These are phyloP conservation scores for Setaria viridis DNA, from an alignment of 202 grass and related monocot species.

Conservation along the genomic window DNA sequence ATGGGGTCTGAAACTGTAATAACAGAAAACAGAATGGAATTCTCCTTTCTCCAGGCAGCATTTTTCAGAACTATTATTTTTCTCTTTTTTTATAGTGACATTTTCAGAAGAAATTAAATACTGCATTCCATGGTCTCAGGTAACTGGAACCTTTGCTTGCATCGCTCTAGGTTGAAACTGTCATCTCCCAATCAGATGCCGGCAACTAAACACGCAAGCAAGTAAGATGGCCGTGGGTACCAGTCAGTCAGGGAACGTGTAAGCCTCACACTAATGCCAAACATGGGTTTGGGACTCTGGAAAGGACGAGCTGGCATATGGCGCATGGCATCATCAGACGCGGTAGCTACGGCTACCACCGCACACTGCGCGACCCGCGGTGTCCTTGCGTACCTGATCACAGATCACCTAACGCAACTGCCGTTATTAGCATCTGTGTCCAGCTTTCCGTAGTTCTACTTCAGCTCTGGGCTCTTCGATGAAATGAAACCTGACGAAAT, in stretches of 20 bases:
- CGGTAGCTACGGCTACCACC: neutral
- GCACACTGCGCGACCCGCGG: neutral
- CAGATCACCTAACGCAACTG: neutral
- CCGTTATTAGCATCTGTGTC: neutral
- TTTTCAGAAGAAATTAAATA: neutral
- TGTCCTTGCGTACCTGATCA: too few relatives aligned
- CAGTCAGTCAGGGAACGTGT: neutral
- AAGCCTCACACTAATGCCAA: neutral
- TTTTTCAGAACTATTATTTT: neutral
- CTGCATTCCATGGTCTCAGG: neutral
- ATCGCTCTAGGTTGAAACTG: neutral
- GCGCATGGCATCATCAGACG: neutral
- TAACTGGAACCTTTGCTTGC: conserved; percentile 14
- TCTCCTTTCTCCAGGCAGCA: neutral
- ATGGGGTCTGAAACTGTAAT: conserved; percentile 2
- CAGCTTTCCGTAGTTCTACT: neutral
- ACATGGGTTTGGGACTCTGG: neutral
- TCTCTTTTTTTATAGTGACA: neutral
- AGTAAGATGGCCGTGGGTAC: neutral
- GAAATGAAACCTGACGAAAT: neutral
- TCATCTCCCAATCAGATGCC: neutral
- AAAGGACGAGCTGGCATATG: neutral
- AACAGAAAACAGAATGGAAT: conserved; percentile 25
- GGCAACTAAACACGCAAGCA: neutral
- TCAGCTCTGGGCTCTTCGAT: too few relatives aligned